These are phyloP conservation scores for Solanum hybrid DNA, from an alignment of 305 asterid species.

Conservation along the genomic window DNA sequence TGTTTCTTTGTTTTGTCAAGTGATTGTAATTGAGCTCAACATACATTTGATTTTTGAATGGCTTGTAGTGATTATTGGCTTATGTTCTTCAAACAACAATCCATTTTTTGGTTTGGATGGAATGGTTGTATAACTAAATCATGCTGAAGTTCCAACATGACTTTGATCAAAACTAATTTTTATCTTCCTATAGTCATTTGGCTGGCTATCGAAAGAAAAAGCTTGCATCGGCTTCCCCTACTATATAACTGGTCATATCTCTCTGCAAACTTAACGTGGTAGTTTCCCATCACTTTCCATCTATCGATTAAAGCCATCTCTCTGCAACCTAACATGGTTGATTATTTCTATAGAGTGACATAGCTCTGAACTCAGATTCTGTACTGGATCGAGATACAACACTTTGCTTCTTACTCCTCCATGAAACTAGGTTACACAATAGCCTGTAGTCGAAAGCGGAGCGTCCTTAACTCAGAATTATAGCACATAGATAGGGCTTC, in stretches of 20 bases:
- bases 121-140: not conserved
- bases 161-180: not conserved
- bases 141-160: not conserved
- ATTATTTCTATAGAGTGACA: not conserved
- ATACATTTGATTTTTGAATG: not conserved
- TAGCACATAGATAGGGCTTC: not conserved
- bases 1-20: not conserved
- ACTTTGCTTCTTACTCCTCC: too few relatives aligned
- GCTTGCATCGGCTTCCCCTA: not conserved
- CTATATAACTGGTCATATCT: not conserved
- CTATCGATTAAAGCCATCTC: not conserved
- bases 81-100: not conserved
- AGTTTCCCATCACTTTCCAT: not conserved
- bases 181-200: not conserved
- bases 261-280: not conserved
- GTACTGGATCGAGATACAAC: not conserved
- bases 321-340: not conserved
- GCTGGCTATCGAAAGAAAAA: not conserved
- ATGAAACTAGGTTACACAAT: not conserved
- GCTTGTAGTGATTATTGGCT: not conserved
- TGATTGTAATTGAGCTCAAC: conserved; percentile 1
- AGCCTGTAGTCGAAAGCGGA: not conserved
- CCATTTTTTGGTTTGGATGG: not conserved
- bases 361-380: not conserved
- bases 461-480: not conserved